These are phyloP conservation scores for Magnusiomyces paraingens DNA, from an alignment of 1,139 yeast species.

Conservation along the genomic window DNA sequence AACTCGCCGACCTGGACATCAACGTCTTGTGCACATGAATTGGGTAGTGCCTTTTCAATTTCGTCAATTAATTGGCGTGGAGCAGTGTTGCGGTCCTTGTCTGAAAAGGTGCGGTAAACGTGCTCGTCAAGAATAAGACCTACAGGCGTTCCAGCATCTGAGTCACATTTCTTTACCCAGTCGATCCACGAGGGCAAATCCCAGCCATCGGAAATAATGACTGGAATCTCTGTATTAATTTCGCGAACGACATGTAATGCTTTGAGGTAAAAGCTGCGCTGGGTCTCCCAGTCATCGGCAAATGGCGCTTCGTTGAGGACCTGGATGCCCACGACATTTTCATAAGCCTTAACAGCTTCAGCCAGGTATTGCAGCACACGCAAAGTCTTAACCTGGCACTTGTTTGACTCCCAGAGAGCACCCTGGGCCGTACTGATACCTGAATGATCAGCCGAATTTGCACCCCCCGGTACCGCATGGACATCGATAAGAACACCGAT, in stretches of 20 bases:
- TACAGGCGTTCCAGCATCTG: constrained; percentile 31
- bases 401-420: constrained; percentile 53
- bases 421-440: constrained; percentile 59
- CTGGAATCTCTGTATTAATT: constrained; percentile 53
- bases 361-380: constrained; percentile 57
- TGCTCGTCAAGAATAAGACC: constrained; percentile 81
- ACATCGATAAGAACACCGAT: constrained; percentile 78
- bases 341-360: constrained; percentile 47
- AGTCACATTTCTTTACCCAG: constrained; percentile 49
- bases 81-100: constrained; percentile 56
- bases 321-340: constrained; percentile 76
- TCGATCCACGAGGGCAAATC: constrained; percentile 74
- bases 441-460: constrained; percentile 77
- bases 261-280: constrained; percentile 54
- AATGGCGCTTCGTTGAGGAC: constrained; percentile 79
- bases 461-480: constrained; percentile 91
- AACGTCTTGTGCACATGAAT: constrained; percentile 46
- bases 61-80: constrained; percentile 52
- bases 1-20: constrained; percentile 86
- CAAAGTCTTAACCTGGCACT: constrained; percentile 42
- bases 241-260: constrained; percentile 59
- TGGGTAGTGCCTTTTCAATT: constrained; percentile 41
- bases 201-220: constrained; percentile 92
- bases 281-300: constrained; percentile 38
- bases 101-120: constrained; percentile 79